A percentile compares a stretch with the other conserved stretches of the same genome.
phyloP scores from a whole-genome alignment of 805 yeast genomes.

The Cephaloascus albidus region DNA sequence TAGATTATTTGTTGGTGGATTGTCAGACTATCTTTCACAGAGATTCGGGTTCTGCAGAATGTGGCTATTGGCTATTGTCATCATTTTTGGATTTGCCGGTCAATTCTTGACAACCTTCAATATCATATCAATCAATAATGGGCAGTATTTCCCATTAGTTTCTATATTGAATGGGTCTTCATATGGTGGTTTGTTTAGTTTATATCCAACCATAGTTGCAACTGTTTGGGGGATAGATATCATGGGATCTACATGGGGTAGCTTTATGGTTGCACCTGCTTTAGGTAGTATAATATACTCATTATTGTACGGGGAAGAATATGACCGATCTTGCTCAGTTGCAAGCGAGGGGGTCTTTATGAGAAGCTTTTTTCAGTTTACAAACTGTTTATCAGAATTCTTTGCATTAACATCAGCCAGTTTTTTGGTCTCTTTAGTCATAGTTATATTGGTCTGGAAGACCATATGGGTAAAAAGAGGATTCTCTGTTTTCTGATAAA shows the following conservation, averaged over 20 bases:
- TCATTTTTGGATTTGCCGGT: constrained; percentile 20
- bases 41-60: constrained; percentile 19
- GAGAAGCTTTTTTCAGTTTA: constrained; percentile 1
- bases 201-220: constrained; percentile 78
- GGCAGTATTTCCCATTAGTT: neutral
- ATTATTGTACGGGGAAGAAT: constrained; percentile 54
- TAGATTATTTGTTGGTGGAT: constrained; percentile 57
- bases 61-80: constrained; percentile 18
- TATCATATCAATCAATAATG: constrained; percentile 2
- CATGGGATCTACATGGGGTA: constrained; percentile 90
- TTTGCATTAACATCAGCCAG: constrained; percentile 2
- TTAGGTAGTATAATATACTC: constrained; percentile 67
- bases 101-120: constrained; percentile 9
- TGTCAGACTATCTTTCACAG: constrained; percentile 51
- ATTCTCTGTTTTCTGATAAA: constrained; percentile 1
- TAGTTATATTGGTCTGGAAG: constrained; percentile 5
- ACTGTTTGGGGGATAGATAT: constrained; percentile 81
- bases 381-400: constrained; percentile 4
- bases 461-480: constrained; percentile 5
- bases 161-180: constrained; percentile 53
- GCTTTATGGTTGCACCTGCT: constrained; percentile 84
- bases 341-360: constrained; percentile 2
- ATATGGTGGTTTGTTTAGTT: constrained; percentile 80
- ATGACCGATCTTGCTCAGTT: constrained; percentile 32
- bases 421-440: neutral